Evolutionary conservation across 2,329 filamentous ascomycete genomes (phyloP).

Genomic region (Emergomyces africanus): DNA sequence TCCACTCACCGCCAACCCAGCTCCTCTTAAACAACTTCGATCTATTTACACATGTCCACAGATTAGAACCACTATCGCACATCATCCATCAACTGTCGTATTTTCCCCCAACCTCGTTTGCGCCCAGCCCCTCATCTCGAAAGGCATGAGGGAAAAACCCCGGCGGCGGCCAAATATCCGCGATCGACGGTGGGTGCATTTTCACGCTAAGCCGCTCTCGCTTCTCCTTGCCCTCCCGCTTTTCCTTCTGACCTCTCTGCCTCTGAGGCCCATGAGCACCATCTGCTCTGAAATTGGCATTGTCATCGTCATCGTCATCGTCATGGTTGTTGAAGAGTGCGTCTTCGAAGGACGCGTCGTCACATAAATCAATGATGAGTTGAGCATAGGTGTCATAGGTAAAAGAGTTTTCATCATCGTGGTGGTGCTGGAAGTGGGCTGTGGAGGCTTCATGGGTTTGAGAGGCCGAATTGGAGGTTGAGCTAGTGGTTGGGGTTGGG

Average conservation of each 20-base stretch:
- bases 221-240: background rate
- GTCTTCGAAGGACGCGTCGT: background rate
- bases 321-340: background rate
- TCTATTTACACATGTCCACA: background rate
- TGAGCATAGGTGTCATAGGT: background rate
- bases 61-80: background rate
- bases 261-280: background rate
- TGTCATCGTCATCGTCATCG: background rate
- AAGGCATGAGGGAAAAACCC: conserved; percentile 31
- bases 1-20: background rate
- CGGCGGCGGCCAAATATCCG: conserved; percentile 31
- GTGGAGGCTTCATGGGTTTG: background rate
- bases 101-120: conserved; percentile 8
- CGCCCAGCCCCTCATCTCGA: conserved; percentile 13
- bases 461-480: conserved; percentile 12
- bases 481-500: conserved; percentile 33
- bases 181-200: conserved; percentile 27
- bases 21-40: background rate
- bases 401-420: background rate
- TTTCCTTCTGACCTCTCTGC: background rate
- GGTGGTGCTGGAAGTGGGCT: background rate
- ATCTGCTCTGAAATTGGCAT: background rate
- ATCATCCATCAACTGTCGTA: background rate
- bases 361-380: background rate
- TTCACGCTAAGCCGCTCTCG: conserved; percentile 14